Base-by-base conservation (phyloP, 805 yeast genomes). In the Spathaspora boniae region DNA sequence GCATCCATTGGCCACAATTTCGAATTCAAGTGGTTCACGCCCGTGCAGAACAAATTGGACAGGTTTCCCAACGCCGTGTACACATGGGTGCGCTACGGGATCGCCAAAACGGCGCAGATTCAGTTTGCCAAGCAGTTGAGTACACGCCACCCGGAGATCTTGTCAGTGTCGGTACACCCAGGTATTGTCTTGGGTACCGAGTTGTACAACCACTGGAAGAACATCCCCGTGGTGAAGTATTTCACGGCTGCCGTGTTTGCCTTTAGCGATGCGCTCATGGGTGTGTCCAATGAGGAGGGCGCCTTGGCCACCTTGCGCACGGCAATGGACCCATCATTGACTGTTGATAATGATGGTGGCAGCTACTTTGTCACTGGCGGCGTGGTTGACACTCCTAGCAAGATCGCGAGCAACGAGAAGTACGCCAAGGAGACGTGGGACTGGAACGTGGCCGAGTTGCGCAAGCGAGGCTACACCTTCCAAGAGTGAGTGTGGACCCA, bases 131-230 rank as follows among this genome's bases (percentile, higher is more conserved):
- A 46, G 31, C 45, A 49, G 30, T 45, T 64, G 11, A 60, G 59
- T 11, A 33, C 42, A 19, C 41, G 45, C 17, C 41, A 56, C 37
- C 67, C 67, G 4, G 45, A 55, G n/a, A 56, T 65, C 8, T 42
- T 62, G 19, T 46, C 52, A 5, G 38, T 60, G n/a, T 42, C 70
- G 0, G 58, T 61, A 2, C 72, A 66, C 34, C 71, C 72, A 2
- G 72, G 72, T 1, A 45, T 62, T 4, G 49, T 65, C 31, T 38
- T 60, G 12, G 57, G 51, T 5, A 62, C 71, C 2, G 59, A 45
- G 20, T 50, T 65, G 17, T 64, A 57, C 43, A 49, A 50, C 33
- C 41, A 53, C 38, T 56, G 60, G 61, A 53, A 45, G 29, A 44
- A 37, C 14, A 28, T 55, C 32, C 55, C 58, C 3, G 32, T 48